Base-by-base conservation (phyloP, 1,284 basidiomycete species). In the Anthracocystis walkeri region DNA sequence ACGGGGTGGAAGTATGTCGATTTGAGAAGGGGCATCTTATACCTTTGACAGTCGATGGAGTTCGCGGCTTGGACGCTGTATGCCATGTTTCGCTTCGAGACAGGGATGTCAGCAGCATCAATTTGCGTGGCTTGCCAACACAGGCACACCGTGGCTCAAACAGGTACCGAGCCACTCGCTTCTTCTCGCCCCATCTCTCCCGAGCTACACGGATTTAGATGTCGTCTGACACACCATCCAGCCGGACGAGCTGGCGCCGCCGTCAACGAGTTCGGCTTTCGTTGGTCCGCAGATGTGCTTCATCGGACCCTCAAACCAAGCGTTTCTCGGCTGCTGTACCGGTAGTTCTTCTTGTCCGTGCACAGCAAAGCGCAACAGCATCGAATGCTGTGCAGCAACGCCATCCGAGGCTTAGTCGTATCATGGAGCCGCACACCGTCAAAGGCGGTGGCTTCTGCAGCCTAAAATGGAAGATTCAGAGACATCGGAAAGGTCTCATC, bases 401-500 rank as follows among this genome's bases (percentile, higher is more conserved):
- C 44, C 8, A 25, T 6, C 14, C 5, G 29, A 33, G 48, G 48
- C 48, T 49, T 49, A n/a, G n/a, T 29, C 8, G 48, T 25, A 27
- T 46, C 45, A 27, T 27, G 45, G 12, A 31, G 48, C 27, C 6
- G n/a, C n/a, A 49, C 27, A 20, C 27, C 25, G 27, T 18, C 45
- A 16, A 46, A 27, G 23, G 45, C 46, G 27, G 27, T 49, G 48
- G 48, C 29, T 49, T 14, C 46, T 49, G 27, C 46, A 29, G 25
- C 25, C 35, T 18, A 33, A 18, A 46, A 31, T 31, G 21, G 46
- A 16, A 31, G 16, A 20, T n/a, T n/a, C n/a, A 49, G 18, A 20
- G 27, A 31, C 35, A 7, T 58, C 45, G 45, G 56, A 58, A 41
- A 49, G 44, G 46, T 8, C 31, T 31, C 42, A 25, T 56, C 54